phyloP scores from a whole-genome alignment of 2,329 filamentous ascomycete genomes.

The Geosmithia flava region DNA sequence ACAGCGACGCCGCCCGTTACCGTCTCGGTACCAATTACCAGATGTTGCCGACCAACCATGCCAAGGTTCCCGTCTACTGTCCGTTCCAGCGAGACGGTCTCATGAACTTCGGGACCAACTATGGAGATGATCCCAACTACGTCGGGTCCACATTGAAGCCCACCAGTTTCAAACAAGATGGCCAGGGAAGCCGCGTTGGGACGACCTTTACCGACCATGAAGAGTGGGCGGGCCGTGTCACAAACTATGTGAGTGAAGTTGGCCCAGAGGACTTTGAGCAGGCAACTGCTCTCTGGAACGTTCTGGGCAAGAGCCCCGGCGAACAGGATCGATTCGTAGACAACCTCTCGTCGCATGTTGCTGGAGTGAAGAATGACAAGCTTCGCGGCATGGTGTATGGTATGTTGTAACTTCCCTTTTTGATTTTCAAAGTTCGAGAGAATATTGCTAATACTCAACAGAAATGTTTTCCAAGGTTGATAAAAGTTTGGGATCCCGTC shows the following conservation, averaged over 20 bases:
- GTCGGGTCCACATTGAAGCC: conserved; percentile 9
- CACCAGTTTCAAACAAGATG: neutral
- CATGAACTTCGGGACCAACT: conserved; percentile 11
- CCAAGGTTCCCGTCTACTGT: conserved; percentile 6
- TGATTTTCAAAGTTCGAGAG: neutral
- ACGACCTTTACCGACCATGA: neutral
- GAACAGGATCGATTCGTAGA: conserved; percentile 50
- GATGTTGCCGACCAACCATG: conserved; percentile 25
- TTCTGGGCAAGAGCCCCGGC: conserved; percentile 32
- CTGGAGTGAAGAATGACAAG: neutral
- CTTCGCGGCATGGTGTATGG: neutral
- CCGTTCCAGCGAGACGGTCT: conserved; percentile 11
- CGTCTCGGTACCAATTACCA: conserved; percentile 39
- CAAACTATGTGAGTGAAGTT: conserved; percentile 32
- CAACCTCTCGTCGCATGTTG: conserved; percentile 32
- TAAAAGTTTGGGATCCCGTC: neutral
- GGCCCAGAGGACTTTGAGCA: conserved; percentile 37
- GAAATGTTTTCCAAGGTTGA: conserved; percentile 1
- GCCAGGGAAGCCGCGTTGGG: neutral
- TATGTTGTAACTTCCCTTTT: neutral
- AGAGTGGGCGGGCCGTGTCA: conserved; percentile 3
- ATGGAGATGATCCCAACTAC: conserved; percentile 14
- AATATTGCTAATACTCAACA: neutral
- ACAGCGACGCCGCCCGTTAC: conserved; percentile 36
- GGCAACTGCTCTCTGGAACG: conserved; percentile 33